Base-by-base conservation (phyloP, 1,139 yeast genomes). In the Kodamaea anthophila region DNA sequence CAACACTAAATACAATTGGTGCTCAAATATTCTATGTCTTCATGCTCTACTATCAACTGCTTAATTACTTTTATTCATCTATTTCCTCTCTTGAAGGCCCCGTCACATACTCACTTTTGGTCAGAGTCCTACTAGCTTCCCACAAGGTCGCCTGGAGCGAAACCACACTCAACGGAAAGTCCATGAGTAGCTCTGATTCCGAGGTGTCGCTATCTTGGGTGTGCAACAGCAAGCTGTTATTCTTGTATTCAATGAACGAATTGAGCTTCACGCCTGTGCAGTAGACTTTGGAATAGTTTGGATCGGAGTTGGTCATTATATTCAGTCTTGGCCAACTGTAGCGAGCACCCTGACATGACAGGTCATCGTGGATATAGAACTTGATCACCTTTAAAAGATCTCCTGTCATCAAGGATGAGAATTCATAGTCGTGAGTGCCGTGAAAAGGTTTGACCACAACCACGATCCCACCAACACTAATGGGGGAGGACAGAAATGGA, bases 261-360 rank as follows among this genome's bases (percentile, higher is more conserved):
- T 47, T 56, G 23, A 60, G 51, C 13, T 60, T 38, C 9, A 59
- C 46, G 0, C 66, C 68, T 5, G 56, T 51, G 34, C 66, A 60
- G 30, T 45, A 45, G 3, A 59, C 35, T 4, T 43, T 38, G 2
- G 24, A 26, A 32, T 54, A 53, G 16, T 40, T 33, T n/a, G 43
- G 41, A 25, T 39, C 41, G 9, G 33, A 9, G n/a, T 33, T 37
- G 7, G 21, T 37, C 21, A 39, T 23, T 20, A 26, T 25, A 16
- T 9, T 26, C 31, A 5, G n/a, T 9, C 6, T 16, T n/a, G 9
- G n/a, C 14, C n/a, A 21, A 21, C 9, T 15, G 9, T 4, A 9
- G 9, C n/a, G 25, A 16, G 11, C 24, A 3, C 15, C n/a, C 5
- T 13, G 15, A 8, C 9, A 35, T n/a, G 33, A 34, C 23, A 35